These are phyloP conservation scores for Eragrostis nindensis DNA, from an alignment of 176 grass and related monocot genomes.

Conservation along the genomic window DNA sequence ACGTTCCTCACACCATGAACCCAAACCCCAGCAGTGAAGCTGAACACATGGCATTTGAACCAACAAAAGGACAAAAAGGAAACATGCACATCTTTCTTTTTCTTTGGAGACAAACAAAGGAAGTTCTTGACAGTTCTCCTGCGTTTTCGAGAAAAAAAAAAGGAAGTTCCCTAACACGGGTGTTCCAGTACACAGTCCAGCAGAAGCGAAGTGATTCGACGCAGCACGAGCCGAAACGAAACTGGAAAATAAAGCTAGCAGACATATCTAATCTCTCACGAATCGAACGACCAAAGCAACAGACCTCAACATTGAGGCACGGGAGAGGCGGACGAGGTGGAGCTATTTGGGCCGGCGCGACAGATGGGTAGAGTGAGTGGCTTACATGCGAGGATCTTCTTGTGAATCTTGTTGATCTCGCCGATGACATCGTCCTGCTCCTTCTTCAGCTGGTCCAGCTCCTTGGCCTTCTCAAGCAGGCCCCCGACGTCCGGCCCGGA, in stretches of 20 bases:
- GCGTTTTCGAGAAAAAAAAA: no score
- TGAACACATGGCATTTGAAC: constrained; percentile 15
- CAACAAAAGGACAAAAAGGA: constrained; percentile 32
- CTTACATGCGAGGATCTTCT: constrained; percentile 67
- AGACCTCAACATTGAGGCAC: background rate
- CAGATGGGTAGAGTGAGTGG: background rate
- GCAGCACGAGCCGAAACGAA: constrained; percentile 1
- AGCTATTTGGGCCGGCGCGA: no score
- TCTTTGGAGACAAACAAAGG: no score
- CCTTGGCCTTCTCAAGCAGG: constrained; percentile 80
- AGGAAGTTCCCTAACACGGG: background rate
- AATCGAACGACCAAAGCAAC: background rate
- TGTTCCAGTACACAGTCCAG: background rate
- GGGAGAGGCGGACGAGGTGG: background rate
- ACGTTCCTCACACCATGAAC: constrained; percentile 13
- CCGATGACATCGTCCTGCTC: constrained; percentile 54
- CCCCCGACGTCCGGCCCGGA: constrained; percentile 43
- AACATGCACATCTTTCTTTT: background rate
- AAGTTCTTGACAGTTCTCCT: no score
- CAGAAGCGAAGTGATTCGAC: background rate
- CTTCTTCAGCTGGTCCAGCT: constrained; percentile 71
- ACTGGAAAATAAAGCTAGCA: background rate
- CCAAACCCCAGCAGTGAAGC: constrained; percentile 2
- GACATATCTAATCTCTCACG: background rate
- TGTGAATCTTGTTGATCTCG: constrained; percentile 83